A percentile compares a stretch with the other conserved stretches of the same genome.
Conservation (phyloP, 306 rosid genomes). For the Castanea sativa region DNA sequence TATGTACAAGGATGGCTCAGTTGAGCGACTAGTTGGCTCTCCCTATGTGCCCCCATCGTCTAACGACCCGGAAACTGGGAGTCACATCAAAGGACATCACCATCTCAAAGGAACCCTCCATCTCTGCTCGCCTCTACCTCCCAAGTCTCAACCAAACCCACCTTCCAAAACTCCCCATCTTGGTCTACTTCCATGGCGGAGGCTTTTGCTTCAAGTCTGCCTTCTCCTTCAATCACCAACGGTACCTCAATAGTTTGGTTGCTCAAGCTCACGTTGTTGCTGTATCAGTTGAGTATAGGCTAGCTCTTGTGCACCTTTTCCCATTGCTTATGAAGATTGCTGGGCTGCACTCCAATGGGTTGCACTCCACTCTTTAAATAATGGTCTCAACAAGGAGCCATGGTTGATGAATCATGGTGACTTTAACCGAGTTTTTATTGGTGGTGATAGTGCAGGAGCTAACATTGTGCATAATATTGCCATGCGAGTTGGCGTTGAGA, state of each 20-base stretch:
- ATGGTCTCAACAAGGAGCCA: constrained; percentile 22
- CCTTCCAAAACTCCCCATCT: constrained; percentile 35
- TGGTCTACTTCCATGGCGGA: constrained; percentile 59
- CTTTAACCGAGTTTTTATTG: constrained; percentile 26
- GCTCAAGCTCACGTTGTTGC: constrained; percentile 38
- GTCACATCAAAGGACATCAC: constrained; percentile 50
- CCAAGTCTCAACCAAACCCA: constrained; percentile 20
- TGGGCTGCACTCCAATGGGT: constrained; percentile 50
- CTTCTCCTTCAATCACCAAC: constrained; percentile 48
- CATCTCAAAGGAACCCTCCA: constrained; percentile 37
- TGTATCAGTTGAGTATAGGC: constrained; percentile 54
- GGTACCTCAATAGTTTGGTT: constrained; percentile 41
- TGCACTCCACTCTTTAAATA: constrained; percentile 13
- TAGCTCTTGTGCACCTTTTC: constrained; percentile 45
- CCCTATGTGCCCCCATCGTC: constrained; percentile 34
- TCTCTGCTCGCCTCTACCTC: constrained; percentile 45
- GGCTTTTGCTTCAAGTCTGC: constrained; percentile 40
- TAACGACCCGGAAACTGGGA: constrained; percentile 34
- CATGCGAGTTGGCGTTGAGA: constrained; percentile 46
- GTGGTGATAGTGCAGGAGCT: constrained; percentile 53
- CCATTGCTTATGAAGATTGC: constrained; percentile 40
- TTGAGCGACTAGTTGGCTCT: constrained; percentile 38
- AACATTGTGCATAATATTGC: constrained; percentile 40
- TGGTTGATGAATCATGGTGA: constrained; percentile 44
- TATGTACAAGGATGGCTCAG: constrained; percentile 48